Conservation (phyloP, 2,329 filamentous ascomycete species). For the Didymella segeticola region DNA sequence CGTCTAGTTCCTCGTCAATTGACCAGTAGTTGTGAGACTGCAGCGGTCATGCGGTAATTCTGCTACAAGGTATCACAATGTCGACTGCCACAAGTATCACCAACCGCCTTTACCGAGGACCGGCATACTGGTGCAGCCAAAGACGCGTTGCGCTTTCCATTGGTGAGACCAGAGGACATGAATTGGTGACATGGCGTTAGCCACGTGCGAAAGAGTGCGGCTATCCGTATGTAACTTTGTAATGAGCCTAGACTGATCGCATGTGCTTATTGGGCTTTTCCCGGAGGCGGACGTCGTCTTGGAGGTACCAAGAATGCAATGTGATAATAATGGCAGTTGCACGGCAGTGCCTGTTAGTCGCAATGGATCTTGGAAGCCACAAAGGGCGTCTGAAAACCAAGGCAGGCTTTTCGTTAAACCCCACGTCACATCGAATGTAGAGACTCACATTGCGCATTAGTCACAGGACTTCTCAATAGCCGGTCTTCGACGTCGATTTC, state of each 20-base stretch:
- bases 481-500: conserved; percentile 4
- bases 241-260: neutral
- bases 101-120: neutral
- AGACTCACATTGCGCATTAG: neutral
- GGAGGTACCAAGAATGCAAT: neutral
- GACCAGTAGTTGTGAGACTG: neutral
- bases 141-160: neutral
- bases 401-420: neutral
- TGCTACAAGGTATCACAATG: neutral
- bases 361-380: too few species aligned
- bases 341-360: neutral
- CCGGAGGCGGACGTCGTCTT: neutral
- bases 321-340: neutral
- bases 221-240: neutral
- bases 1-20: neutral
- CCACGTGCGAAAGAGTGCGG: neutral
- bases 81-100: neutral
- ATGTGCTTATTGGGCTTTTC: neutral
- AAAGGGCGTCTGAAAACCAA: too few species aligned
- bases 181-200: neutral
- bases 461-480: neutral
- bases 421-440: neutral
- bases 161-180: neutral
- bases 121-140: neutral
- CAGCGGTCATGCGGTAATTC: neutral